Percentiles rank a stretch among this genome's conserved stretches.
These are phyloP conservation scores for Alnus glutinosa DNA, from an alignment of 306 rosid genomes.

Conservation along the genomic window DNA sequence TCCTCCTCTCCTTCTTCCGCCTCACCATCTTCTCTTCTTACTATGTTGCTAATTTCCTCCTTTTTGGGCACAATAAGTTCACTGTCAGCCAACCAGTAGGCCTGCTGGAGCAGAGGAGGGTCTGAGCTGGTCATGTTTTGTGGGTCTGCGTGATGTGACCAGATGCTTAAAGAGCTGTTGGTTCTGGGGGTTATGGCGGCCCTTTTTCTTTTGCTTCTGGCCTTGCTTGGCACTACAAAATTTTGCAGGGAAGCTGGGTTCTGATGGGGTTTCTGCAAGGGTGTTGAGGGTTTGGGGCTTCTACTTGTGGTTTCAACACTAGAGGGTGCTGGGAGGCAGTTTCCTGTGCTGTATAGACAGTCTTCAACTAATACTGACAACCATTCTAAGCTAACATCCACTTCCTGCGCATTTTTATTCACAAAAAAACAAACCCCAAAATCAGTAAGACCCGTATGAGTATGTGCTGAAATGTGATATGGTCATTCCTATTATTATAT, in stretches of 20 bases:
- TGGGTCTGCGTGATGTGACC: constrained; percentile 40
- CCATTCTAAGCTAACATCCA: constrained; percentile 73
- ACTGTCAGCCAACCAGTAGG: constrained; percentile 65
- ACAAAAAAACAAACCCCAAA: neutral
- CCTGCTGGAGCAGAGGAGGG: constrained; percentile 61
- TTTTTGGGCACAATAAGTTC: constrained; percentile 50
- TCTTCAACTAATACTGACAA: constrained; percentile 73
- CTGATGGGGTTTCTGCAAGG: constrained; percentile 24
- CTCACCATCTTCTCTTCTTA: constrained; percentile 4
- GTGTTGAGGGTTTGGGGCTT: constrained; percentile 41
- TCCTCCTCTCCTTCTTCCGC: constrained; percentile 16
- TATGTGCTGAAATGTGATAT: neutral
- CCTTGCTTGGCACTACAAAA: constrained; percentile 58
- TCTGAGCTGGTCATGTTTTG: constrained; percentile 35
- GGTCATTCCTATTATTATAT: neutral
- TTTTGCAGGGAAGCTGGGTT: constrained; percentile 36
- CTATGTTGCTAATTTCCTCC: constrained; percentile 11
- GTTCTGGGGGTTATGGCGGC: constrained; percentile 42
- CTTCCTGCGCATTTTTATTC: constrained; percentile 42
- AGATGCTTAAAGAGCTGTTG: constrained; percentile 38
- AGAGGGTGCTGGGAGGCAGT: constrained; percentile 46
- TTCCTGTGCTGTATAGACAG: constrained; percentile 59
- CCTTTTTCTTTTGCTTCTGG: constrained; percentile 76
- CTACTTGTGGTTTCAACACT: constrained; percentile 22
- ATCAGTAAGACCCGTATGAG: constrained; percentile 20